phyloP scores from a whole-genome alignment of 1,284 basidiomycete species.

The Papiliotrema fonsecae region DNA sequence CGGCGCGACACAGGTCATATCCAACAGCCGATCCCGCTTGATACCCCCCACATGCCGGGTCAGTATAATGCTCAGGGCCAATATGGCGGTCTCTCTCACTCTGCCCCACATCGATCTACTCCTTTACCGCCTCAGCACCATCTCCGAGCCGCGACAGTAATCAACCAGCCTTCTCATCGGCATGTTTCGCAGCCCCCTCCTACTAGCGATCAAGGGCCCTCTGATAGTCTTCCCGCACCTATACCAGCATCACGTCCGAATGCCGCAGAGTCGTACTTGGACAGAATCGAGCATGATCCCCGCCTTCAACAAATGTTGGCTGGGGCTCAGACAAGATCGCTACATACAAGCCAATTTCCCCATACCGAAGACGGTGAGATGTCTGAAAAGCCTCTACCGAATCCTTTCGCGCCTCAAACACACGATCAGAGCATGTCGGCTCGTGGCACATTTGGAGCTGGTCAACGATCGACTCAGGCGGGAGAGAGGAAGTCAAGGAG shows the following conservation, averaged over 20 bases:
- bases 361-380: background rate
- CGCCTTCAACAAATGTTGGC: constrained; percentile 30
- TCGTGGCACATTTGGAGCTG: too few species aligned
- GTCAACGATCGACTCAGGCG: too few species aligned
- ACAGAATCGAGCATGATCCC: constrained; percentile 34
- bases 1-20: too few species aligned
- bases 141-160: constrained; percentile 4
- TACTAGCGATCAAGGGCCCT: background rate
- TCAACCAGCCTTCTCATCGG: background rate
- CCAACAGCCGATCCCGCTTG: too few species aligned
- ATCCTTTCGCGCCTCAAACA: constrained; percentile 4
- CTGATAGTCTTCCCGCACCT: background rate
- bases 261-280: constrained; percentile 36
- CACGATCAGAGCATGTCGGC: too few species aligned
- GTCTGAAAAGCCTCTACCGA: constrained; percentile 23
- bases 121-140: constrained; percentile 4
- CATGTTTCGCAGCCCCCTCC: background rate
- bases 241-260: background rate
- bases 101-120: constrained; percentile 2
- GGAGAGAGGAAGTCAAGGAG: too few species aligned
- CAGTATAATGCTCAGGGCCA: too few species aligned
- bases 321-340: constrained; percentile 23
- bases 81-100: too few species aligned
- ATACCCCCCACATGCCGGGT: too few species aligned
- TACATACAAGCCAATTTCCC: constrained; percentile 19